These are phyloP conservation scores for Cladobotryum mycophilum DNA, from an alignment of 2,329 filamentous ascomycete species.

Conservation along the genomic window DNA sequence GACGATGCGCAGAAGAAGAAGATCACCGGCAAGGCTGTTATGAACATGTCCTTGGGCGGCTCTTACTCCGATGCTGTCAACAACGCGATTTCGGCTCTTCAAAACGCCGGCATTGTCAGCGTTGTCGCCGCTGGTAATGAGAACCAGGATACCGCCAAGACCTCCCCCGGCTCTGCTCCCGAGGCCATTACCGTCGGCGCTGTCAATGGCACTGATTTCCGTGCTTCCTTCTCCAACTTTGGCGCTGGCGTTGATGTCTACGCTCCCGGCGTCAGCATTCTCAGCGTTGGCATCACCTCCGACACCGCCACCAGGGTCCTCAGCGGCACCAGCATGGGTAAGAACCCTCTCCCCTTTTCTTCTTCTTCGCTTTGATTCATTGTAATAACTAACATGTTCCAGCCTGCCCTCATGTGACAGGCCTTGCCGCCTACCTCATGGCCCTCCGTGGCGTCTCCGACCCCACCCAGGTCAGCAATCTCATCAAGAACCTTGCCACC, in stretches of 20 bases:
- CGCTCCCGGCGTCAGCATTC: slow-evolving; percentile 49
- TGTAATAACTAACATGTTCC: background rate
- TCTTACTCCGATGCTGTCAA: slow-evolving; percentile 45
- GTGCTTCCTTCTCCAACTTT: slow-evolving; percentile 54
- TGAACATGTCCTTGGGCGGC: slow-evolving; percentile 60
- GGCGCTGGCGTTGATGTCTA: slow-evolving; percentile 48
- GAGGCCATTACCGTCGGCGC: slow-evolving; percentile 55
- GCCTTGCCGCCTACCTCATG: slow-evolving; percentile 63
- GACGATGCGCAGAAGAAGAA: slow-evolving; percentile 37
- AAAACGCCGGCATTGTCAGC: slow-evolving; percentile 46
- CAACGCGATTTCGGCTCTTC: slow-evolving; percentile 45
- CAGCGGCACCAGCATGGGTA: slow-evolving; percentile 54
- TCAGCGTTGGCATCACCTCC: slow-evolving; percentile 46
- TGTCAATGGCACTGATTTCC: slow-evolving; percentile 46
- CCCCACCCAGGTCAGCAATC: slow-evolving; percentile 30
- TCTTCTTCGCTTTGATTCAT: background rate
- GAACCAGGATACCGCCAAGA: slow-evolving; percentile 42
- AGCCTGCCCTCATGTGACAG: slow-evolving; percentile 60
- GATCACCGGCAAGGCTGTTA: slow-evolving; percentile 47
- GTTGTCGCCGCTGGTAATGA: slow-evolving; percentile 58
- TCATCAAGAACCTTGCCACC: slow-evolving; percentile 50
- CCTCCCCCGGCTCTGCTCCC: slow-evolving; percentile 49
- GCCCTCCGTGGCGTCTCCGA: slow-evolving; percentile 43
- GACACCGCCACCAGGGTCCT: slow-evolving; percentile 39
- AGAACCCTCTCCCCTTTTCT: slow-evolving; percentile 6